Evolutionary conservation across 257 asterid species (phyloP).

Genomic region (Pogostemon cablin): DNA sequence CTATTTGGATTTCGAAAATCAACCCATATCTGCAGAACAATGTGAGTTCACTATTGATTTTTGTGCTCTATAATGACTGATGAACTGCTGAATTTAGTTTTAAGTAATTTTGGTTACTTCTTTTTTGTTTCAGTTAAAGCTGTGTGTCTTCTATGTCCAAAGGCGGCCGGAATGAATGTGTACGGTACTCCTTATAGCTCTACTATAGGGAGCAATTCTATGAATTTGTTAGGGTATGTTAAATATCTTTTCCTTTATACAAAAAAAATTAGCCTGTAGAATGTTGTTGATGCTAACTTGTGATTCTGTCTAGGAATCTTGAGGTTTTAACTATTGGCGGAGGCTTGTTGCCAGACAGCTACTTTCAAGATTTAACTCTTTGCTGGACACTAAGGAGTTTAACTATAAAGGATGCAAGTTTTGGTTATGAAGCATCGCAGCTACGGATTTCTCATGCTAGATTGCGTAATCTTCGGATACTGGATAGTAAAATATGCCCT

Average conservation of each 20-base stretch:
- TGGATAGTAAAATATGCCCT: slow-evolving; percentile 69
- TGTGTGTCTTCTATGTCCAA: slow-evolving; percentile 76
- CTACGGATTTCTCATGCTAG: slow-evolving; percentile 57
- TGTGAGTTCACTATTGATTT: slow-evolving; percentile 48
- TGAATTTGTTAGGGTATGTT: slow-evolving; percentile 58
- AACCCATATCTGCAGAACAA: slow-evolving; percentile 51
- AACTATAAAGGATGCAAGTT: slow-evolving; percentile 63
- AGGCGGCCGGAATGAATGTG: slow-evolving; percentile 64
- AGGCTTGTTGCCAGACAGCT: slow-evolving; percentile 58
- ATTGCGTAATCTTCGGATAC: slow-evolving; percentile 61
- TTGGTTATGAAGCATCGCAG: slow-evolving; percentile 72
- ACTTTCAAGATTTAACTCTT: slow-evolving; percentile 59
- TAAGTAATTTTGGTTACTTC: neutral
- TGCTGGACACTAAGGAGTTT: slow-evolving; percentile 63
- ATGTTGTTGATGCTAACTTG: slow-evolving; percentile 33
- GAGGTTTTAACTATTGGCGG: slow-evolving; percentile 74
- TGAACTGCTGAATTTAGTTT: neutral
- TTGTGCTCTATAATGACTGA: slow-evolving; percentile 7
- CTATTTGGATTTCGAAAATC: slow-evolving; percentile 71
- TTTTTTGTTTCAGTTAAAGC: slow-evolving; percentile 55
- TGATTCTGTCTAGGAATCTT: slow-evolving; percentile 54
- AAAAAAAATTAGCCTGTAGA: neutral
- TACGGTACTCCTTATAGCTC: slow-evolving; percentile 57
- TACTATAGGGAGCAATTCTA: slow-evolving; percentile 51
- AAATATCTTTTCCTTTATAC: neutral